A percentile compares a stretch with the other conserved stretches of the same genome.
phyloP scores from a whole-genome alignment of 345 rosid genomes.

The Anacardium occidentale region DNA sequence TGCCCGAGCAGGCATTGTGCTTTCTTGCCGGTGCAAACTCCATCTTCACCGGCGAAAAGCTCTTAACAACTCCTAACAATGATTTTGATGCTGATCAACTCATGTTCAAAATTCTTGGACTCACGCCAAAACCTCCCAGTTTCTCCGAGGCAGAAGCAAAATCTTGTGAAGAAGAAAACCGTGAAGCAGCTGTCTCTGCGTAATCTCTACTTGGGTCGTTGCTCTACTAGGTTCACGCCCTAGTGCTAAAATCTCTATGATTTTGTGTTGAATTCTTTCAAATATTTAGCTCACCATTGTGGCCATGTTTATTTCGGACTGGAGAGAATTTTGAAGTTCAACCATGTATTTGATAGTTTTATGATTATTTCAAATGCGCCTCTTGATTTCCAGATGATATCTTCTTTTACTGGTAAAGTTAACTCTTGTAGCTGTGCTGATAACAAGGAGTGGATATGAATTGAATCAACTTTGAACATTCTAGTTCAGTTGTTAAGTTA shows the following conservation, averaged over 20 bases:
- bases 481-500: no score
- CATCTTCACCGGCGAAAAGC: conserved; percentile 96
- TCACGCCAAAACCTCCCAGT: conserved; percentile 76
- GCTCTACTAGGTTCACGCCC: neutral
- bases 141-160: conserved; percentile 47
- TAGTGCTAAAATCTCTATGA: neutral
- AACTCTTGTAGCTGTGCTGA: no score
- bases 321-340: neutral
- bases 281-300: neutral
- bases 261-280: neutral
- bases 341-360: neutral
- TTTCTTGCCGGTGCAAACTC: conserved; percentile 98
- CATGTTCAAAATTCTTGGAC: conserved; percentile 91
- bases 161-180: conserved; percentile 35
- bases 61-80: conserved; percentile 91
- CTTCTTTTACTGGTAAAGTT: neutral
- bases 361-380: neutral
- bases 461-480: no score
- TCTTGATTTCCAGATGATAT: neutral
- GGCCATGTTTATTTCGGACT: neutral
- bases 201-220: neutral
- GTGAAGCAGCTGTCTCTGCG: conserved; percentile 43
- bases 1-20: conserved; percentile 88
- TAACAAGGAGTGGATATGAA: no score
- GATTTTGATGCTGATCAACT: conserved; percentile 83